Evolutionary conservation across 1,284 basidiomycete species (phyloP).

Genomic region (Cutaneotrichosporon cutaneum): DNA sequence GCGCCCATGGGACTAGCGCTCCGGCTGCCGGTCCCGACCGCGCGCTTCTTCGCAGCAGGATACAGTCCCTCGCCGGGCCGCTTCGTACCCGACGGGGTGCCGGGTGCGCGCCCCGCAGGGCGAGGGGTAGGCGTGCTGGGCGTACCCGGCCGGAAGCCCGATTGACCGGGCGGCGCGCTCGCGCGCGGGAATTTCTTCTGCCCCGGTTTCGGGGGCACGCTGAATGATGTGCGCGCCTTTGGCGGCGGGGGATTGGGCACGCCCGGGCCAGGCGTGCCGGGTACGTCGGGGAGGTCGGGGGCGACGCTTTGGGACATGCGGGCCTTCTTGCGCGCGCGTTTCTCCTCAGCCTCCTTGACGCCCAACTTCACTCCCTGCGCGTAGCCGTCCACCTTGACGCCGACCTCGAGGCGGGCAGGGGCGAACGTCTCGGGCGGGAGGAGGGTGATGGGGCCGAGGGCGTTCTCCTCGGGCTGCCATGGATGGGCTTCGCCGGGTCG

Average conservation of each 20-base stretch:
- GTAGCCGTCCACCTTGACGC: constrained; percentile 41
- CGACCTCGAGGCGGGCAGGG: constrained; percentile 35
- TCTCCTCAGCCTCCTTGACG: constrained; percentile 26
- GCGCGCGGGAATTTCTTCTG: constrained; percentile 22
- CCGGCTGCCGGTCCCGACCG: constrained; percentile 17
- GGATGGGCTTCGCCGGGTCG: constrained; percentile 9
- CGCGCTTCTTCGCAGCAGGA: constrained; percentile 16
- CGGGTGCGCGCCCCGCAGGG: neutral
- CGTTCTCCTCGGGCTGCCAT: constrained; percentile 9
- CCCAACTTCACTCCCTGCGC: constrained; percentile 38
- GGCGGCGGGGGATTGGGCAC: constrained; percentile 10
- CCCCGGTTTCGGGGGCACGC: constrained; percentile 7
- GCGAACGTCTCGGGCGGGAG: constrained; percentile 30
- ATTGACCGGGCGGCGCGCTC: constrained; percentile 17
- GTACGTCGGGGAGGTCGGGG: constrained; percentile 23
- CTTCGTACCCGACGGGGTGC: constrained; percentile 15
- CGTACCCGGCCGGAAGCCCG: constrained; percentile 16
- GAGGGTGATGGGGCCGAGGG: constrained; percentile 21
- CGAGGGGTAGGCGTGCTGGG: constrained; percentile 14
- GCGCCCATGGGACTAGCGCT: constrained; percentile 20
- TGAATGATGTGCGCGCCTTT: constrained; percentile 10
- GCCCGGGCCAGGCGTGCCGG: constrained; percentile 10
- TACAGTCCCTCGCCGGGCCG: constrained; percentile 6
- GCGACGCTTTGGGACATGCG: constrained; percentile 23
- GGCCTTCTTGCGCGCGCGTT: constrained; percentile 20